Evolutionary conservation across 2,329 filamentous ascomycete species (phyloP), one percentile per base, ranked within the genome.

Genomic region (Paracorniculantispora psalliotae): DNA sequence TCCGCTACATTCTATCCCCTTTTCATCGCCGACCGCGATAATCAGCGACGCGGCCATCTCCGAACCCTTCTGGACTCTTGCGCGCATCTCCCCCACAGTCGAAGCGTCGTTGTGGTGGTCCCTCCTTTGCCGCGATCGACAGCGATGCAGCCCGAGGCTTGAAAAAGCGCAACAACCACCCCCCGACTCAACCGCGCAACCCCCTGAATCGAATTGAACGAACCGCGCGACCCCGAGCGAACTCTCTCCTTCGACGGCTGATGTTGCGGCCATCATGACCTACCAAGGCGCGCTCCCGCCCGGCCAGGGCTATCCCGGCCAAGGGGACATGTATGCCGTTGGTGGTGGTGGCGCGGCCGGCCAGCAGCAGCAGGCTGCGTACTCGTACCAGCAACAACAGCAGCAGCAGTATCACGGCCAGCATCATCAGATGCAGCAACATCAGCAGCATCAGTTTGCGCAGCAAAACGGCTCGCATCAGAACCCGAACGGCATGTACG

Each of bases 231-330:
- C 7, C 23, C n/a, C 43, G 43, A 21, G 46, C 6, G n/a, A 12
- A 19, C 4, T 19, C 12, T 48, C 26, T 7, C 44, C 13, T 25
- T n/a, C 21, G 43, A 19, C 37, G 43, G 50, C 47, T 62, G 49
- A 66, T 66, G 65, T 52, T 58, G 54, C 60, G 57, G 60, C 66
- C 68, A 67, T 67, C 61, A 70, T 74, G 68, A 69, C 67, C 63
- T 73, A 69, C 67, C 69, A 70, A 64, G 71, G 70, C 67, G 70
- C 68, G 63, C 68, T 75, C 70, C 73, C 74, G 67, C 68, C 73
- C 62, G 73, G 73, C 66, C 73, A 73, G 68, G 68, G 68, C 63
- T 77, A 68, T 66, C 67, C 70, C 62, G 72, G 69, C 67, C 74
- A 76, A 65, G 69, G 66, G 62, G 67, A 68, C 57, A 65, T 69